Evolutionary conservation across 2,329 filamentous ascomycete species (phyloP).

Genomic region (Geosmithia morbida): DNA sequence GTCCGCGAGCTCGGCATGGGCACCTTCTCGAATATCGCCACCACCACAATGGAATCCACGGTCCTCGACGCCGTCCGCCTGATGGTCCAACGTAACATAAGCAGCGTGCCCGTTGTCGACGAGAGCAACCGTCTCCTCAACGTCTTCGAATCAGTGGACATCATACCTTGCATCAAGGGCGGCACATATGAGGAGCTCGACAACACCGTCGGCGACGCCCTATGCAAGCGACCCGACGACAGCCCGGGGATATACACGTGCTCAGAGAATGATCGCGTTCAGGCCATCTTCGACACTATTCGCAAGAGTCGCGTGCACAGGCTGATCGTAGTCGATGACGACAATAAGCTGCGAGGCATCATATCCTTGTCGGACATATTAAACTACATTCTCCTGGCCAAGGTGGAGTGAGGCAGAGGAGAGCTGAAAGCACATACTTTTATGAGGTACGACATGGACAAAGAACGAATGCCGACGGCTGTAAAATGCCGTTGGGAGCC

Average conservation of each 20-base stretch:
- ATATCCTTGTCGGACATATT: slow-evolving; percentile 93
- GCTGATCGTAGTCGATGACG: slow-evolving; percentile 83
- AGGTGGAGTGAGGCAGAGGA: slow-evolving; percentile 26
- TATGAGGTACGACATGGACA: not conserved
- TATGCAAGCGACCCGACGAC: slow-evolving; percentile 76
- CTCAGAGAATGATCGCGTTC: slow-evolving; percentile 76
- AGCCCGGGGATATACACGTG: slow-evolving; percentile 97
- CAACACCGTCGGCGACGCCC: slow-evolving; percentile 73
- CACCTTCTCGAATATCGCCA: slow-evolving; percentile 68
- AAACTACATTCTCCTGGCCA: slow-evolving; percentile 79
- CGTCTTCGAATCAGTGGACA: slow-evolving; percentile 94
- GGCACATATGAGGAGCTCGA: slow-evolving; percentile 84
- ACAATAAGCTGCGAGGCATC: slow-evolving; percentile 72
- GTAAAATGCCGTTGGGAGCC: not conserved
- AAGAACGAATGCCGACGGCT: not conserved
- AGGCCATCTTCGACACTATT: slow-evolving; percentile 94
- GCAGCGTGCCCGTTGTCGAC: slow-evolving; percentile 86
- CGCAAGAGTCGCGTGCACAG: slow-evolving; percentile 90
- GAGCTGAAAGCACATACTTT: not conserved
- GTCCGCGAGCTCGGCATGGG: slow-evolving; percentile 74
- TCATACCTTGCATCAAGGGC: slow-evolving; percentile 90
- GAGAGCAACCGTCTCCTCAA: slow-evolving; percentile 67
- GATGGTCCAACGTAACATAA: slow-evolving; percentile 88
- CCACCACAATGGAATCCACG: slow-evolving; percentile 74
- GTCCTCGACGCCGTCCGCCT: slow-evolving; percentile 91